Evolutionary conservation across 768 basidiomycete genomes (phyloP).

Genomic region (Boletus rufocinnamomeus): DNA sequence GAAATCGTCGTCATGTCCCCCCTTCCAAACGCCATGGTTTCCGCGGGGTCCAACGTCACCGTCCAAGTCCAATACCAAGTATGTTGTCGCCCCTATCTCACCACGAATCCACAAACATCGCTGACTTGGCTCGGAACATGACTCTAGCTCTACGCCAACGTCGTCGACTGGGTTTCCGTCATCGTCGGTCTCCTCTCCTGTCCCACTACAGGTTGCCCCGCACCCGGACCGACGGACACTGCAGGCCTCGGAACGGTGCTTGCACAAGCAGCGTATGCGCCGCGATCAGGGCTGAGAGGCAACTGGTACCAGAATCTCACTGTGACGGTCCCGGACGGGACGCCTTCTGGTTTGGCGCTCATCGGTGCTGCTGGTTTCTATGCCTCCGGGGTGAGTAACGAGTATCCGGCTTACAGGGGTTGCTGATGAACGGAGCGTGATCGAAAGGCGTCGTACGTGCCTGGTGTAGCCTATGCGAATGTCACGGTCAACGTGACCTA

Average conservation of each 20-base stretch:
- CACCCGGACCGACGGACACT: slow-evolving; percentile 15
- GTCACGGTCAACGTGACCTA: background rate
- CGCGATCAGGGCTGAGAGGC: too few species aligned
- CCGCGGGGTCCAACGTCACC: slow-evolving; percentile 38
- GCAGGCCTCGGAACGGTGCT: slow-evolving; percentile 38
- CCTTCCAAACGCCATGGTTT: slow-evolving; percentile 31
- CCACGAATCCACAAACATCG: too few species aligned
- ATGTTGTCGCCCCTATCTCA: background rate
- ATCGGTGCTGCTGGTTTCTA: too few species aligned
- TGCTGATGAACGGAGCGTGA: background rate
- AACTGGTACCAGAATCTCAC: too few species aligned
- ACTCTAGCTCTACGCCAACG: background rate
- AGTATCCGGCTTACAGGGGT: background rate
- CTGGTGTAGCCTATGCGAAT: background rate
- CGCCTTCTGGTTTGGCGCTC: too few species aligned
- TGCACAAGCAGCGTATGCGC: too few species aligned
- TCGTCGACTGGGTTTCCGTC: slow-evolving; percentile 40
- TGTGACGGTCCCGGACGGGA: too few species aligned
- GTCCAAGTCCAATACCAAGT: slow-evolving; percentile 47
- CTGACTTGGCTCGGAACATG: too few species aligned
- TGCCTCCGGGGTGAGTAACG: too few species aligned
- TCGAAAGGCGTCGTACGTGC: background rate
- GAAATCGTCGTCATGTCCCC: background rate
- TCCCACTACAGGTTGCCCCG: slow-evolving; percentile 20
- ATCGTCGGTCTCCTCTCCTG: slow-evolving; percentile 41